These are phyloP conservation scores for Rhododendron molle DNA, from an alignment of 148 eudicot genomes.

Conservation along the genomic window DNA sequence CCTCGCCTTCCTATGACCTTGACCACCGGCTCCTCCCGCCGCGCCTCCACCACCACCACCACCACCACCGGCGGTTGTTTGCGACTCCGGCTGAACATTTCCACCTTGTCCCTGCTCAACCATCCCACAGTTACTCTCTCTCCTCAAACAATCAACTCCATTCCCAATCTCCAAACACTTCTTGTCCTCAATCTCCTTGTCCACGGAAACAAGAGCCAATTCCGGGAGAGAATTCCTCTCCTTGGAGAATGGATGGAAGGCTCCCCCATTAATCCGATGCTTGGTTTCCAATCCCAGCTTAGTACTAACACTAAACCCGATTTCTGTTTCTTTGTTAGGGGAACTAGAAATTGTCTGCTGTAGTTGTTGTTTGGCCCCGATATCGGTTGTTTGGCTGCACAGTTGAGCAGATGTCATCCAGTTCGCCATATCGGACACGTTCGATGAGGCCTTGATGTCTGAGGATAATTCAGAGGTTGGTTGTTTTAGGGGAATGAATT, in stretches of 20 bases:
- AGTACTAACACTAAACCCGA: slow-evolving; percentile 30
- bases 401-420: slow-evolving; percentile 97
- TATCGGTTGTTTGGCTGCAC: slow-evolving; percentile 66
- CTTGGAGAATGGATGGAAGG: slow-evolving; percentile 74
- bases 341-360: slow-evolving; percentile 12
- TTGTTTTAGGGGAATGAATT: slow-evolving; percentile 79
- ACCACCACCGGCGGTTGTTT: slow-evolving; percentile 8
- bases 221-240: slow-evolving; percentile 47
- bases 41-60: slow-evolving; percentile 11
- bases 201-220: slow-evolving; percentile 51
- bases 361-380: slow-evolving; percentile 24
- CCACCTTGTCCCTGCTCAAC: slow-evolving; percentile 18
- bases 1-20: slow-evolving; percentile 72
- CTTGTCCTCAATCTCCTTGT: slow-evolving; percentile 51
- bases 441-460: slow-evolving; percentile 26
- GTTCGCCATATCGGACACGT: slow-evolving; percentile 56
- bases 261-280: slow-evolving; percentile 60
- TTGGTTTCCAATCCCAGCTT: slow-evolving; percentile 44
- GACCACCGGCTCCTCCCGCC: slow-evolving; percentile 16
- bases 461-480: slow-evolving; percentile 29
- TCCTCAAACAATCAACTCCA: slow-evolving; percentile 2
- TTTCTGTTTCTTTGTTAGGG: slow-evolving; percentile 42
- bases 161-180: slow-evolving; percentile 30
- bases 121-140: neutral
- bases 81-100: slow-evolving; percentile 16